Percentiles rank a stretch among this genome's conserved stretches.
Evolutionary conservation across 140 eudicot species (phyloP).

Genomic region (Ambrosia hybrid): DNA sequence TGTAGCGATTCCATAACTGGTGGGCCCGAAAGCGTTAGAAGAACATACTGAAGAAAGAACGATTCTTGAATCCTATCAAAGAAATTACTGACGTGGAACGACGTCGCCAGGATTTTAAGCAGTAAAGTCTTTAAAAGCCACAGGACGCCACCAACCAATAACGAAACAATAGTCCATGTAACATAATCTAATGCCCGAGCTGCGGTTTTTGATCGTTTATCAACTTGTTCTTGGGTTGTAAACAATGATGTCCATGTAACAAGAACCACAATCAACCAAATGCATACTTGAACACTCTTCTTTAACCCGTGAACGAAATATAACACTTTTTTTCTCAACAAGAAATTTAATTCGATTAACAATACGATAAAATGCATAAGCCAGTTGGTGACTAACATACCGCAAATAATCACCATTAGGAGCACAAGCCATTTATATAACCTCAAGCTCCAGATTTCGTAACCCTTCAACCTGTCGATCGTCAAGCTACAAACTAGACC

Average conservation of each 20-base stretch:
- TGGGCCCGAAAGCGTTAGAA: constrained; percentile 70
- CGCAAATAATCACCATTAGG: constrained; percentile 62
- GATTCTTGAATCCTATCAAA: constrained; percentile 92
- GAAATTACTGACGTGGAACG: constrained; percentile 81
- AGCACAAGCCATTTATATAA: constrained; percentile 79
- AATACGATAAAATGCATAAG: constrained; percentile 66
- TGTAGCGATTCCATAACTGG: constrained; percentile 54
- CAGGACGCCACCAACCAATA: constrained; percentile 58
- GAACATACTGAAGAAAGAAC: constrained; percentile 70
- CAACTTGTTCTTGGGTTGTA: constrained; percentile 24
- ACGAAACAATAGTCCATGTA: constrained; percentile 61
- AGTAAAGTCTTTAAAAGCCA: constrained; percentile 75
- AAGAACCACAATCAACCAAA: constrained; percentile 80
- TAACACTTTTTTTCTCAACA: constrained; percentile 75
- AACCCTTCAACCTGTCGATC: constrained; percentile 34
- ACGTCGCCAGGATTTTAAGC: constrained; percentile 69
- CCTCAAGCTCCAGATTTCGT: constrained; percentile 48
- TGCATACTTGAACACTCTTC: constrained; percentile 64
- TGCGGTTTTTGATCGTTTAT: constrained; percentile 34
- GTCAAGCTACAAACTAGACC: constrained; percentile 59
- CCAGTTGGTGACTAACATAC: constrained; percentile 78
- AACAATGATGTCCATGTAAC: constrained; percentile 65
- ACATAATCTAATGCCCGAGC: constrained; percentile 45
- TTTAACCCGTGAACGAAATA: constrained; percentile 79
- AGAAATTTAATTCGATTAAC: constrained; percentile 69